phyloP scores from a whole-genome alignment of 2,329 filamentous ascomycete species.

The Fusarium dimerum region DNA sequence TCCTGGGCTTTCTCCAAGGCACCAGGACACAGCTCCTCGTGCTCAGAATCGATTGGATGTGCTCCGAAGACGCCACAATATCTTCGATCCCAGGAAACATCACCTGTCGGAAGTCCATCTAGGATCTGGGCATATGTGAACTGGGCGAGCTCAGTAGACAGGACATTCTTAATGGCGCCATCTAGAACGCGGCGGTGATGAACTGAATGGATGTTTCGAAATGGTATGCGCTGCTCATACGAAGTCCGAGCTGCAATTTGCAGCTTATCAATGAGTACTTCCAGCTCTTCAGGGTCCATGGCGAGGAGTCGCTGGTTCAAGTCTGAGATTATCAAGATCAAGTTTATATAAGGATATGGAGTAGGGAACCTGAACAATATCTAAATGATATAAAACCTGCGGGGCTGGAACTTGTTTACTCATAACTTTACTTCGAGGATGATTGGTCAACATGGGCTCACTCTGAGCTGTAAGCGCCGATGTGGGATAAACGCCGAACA shows the following conservation, averaged over 20 bases:
- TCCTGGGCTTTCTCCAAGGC: background rate
- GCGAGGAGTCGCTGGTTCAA: background rate
- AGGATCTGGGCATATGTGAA: conserved; percentile 20
- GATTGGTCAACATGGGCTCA: too few species aligned
- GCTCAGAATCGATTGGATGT: conserved; percentile 10
- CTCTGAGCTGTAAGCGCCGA: too few species aligned
- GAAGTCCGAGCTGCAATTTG: background rate
- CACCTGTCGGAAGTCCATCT: conserved; percentile 12
- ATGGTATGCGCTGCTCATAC: background rate
- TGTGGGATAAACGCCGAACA: too few species aligned
- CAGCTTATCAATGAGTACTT: background rate
- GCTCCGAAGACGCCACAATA: conserved; percentile 12
- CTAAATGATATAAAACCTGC: too few species aligned
- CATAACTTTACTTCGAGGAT: too few species aligned
- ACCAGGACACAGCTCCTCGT: conserved; percentile 8
- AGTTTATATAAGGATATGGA: too few species aligned
- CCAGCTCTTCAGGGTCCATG: conserved; percentile 6
- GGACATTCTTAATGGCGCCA: conserved; percentile 4
- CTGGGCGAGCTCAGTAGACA: conserved; percentile 4
- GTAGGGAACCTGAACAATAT: too few species aligned
- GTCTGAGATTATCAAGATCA: too few species aligned
- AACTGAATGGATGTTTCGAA: background rate
- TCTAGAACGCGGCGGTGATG: background rate
- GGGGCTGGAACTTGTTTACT: too few species aligned
- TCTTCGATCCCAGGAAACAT: conserved; percentile 13